Base-by-base conservation (phyloP, 225 moss, liverwort and hornwort species). In the Pseudisothecium myosuroides region DNA sequence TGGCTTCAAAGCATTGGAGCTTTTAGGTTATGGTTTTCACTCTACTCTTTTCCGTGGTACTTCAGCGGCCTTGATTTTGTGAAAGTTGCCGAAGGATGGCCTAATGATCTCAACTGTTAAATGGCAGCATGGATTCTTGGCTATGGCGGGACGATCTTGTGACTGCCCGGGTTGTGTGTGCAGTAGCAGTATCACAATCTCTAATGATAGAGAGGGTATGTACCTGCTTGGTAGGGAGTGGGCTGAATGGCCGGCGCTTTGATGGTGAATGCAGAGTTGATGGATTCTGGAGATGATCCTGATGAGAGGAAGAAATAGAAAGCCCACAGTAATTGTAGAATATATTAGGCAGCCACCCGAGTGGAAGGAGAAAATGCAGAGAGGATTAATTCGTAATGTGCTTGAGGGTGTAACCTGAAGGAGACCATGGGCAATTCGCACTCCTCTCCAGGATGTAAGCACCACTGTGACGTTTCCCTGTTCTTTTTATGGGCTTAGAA, bases 371-470 rank as follows among this genome's bases (percentile, higher is more conserved):
- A 90, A 86, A 79, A 92, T 88, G 83, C 87, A 74, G 80, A 80
- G 81, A 85, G 52, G 80, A 59, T 82, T 90, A 49, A 52, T 71
- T 89, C 64, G 85, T 81, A 91, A 88, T 81, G 80, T 86, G 86
- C 91, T 90, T 83, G 84, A 89, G 73, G 89, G 90, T 83, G 83
- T 91, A 76, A 90, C 87, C 37, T 88, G 74, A 84, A 69, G 71
- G 66, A 89, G 91, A 89, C 63, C 79, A 93, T 91, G 92, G 94
- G 94, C 90, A 91, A 90, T 89, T 94, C 86, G 49, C 89, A 89
- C 73, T 74, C 89, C 32, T 76, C 76, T 77, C 69, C 45, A 76
- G 86, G 89, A 86, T 86, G 94, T 94, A 86, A 89, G 89, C 55
- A 59, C 84, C 65, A 68, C 50, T 39, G 65, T 43, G 12, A 39